A percentile compares a stretch with the other conserved stretches of the same genome.
Evolutionary conservation across 208 protist genomes (phyloP).

Genomic region (Trypanosoma platydactyli): DNA sequence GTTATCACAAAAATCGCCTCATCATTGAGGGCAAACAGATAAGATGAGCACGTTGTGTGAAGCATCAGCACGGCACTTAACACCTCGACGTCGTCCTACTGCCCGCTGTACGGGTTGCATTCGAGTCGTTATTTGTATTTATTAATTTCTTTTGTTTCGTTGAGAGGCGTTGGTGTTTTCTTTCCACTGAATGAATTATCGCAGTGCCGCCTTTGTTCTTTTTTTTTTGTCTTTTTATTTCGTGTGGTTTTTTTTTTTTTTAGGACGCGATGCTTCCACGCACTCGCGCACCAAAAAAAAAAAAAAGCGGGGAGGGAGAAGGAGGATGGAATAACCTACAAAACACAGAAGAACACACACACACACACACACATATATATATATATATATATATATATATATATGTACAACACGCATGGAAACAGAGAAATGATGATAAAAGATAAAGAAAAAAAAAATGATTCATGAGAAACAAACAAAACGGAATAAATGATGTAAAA

Average conservation of each 20-base stretch:
- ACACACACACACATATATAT: slow-evolving; percentile 11
- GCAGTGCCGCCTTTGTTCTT: not conserved
- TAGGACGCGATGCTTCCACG: not conserved
- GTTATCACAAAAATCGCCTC: too few species aligned
- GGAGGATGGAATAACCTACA: not conserved
- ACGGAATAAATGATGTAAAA: too few species aligned
- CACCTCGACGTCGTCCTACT: too few species aligned
- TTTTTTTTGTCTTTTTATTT: not conserved
- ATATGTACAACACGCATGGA: not conserved
- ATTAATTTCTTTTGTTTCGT: not conserved
- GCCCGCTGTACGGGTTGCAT: too few species aligned
- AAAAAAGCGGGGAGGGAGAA: slow-evolving; percentile 1
- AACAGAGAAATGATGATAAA: slow-evolving; percentile 3
- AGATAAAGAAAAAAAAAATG: slow-evolving; percentile 20
- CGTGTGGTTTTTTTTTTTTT: not conserved
- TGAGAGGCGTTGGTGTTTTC: too few species aligned
- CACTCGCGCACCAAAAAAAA: slow-evolving; percentile 8
- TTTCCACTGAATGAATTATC: too few species aligned
- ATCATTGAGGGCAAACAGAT: too few species aligned
- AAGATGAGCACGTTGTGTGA: too few species aligned
- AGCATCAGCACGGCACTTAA: too few species aligned
- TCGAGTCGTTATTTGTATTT: too few species aligned
- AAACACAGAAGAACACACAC: not conserved
- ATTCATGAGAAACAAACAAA: too few species aligned
- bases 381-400: slow-evolving; percentile 18